Evolutionary conservation across 108 stramenopile genomes (phyloP), one percentile per base, ranked within the genome.

Genomic region (Nitzschia sp.): DNA sequence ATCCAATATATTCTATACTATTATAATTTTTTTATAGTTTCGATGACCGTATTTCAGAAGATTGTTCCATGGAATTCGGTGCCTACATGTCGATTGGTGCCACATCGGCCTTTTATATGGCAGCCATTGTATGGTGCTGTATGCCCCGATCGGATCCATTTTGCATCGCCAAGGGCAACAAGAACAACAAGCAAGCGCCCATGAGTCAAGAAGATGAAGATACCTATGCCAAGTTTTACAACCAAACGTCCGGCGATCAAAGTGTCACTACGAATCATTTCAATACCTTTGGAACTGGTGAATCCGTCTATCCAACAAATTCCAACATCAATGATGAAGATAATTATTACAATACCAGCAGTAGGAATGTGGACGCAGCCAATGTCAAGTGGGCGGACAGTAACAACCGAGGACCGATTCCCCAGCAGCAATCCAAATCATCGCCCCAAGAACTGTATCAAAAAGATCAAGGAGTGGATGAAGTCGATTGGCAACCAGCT

Each of bases 71-170:
- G 23, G 41, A 25, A 61, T 4, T 38, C 1, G 60, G 60, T 23
- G 60, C 60, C 41, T 25, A 25, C 23, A 25, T 19, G 22, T 25
- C 38, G 23, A 61, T 61, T 61, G 23, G 11, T 2, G 60, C 60
- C 8, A 17, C 60, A 2, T 36, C 22, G 1, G 31, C 38, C 33
- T 61, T 61, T 41, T 61, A 61, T 61, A 41, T 61, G n/a, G 35
- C 60, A 4, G 19, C 41, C 21, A 2, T 61, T 17, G 38, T 61
- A 17, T 61, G 60, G 60, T 61, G 60, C 26, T 61, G 60, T 26
- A 56, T 32, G 31, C 55, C 55, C 17, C 28, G 31, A 15, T 29
- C 55, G 17, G 11, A 22, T 17, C 55, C 55, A 22, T 32, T 56
- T 28, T 56, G 32, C 33, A 34, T 34, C 32, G 29, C 56, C 17